Base-by-base conservation (phyloP, 768 basidiomycete species). In the Mycena olivaceomarginata region DNA sequence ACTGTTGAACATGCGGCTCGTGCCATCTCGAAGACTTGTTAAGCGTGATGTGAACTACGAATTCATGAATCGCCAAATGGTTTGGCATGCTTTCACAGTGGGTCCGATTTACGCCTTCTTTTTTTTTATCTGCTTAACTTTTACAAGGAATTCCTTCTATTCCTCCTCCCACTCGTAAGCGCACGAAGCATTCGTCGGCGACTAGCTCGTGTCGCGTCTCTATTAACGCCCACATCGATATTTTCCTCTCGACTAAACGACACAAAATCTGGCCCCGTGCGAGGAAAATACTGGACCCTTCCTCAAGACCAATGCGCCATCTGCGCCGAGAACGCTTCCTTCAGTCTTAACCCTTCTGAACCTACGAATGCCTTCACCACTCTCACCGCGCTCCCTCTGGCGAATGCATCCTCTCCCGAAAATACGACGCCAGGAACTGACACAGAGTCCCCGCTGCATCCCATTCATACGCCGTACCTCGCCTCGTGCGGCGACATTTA, bases 1-100 rank as follows among this genome's bases (percentile, higher is more conserved):
- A 63, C 77, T 98, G 25, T 87, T 99, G 18, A 85, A 88, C 37
- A 91, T 99, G 88, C 88, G 89, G 41, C 91, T 99, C 4, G 90
- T 94, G 0, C 94, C 98, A 5, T 89, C 95, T 0, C 91, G 93
- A 43, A 87, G 90, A 56, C 90, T 94, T 45, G 90, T 93, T 46
- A 93, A 92, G 76, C 92, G 95, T 20, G 94, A 98, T 80, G 95
- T 99, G 67, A 98, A 96, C 82, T 99, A 98, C 85, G 98, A 99
- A 82, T 99, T 97, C 82, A 98, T 99, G 96, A 99, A 99, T 81
- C 95, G 98, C 80, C 98, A 99, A 85, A 96, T 99, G 91, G 98
- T 99, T 70, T 99, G 98, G 98, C 96, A 98, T 83, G 96, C 97
- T 0, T 98, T 99, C 84, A 99, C 98, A 9, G 98, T 98, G 82